Evolutionary conservation across 2,329 filamentous ascomycete species (phyloP), one percentile per base, ranked within the genome.

Genomic region (Trichoderma koningii): DNA sequence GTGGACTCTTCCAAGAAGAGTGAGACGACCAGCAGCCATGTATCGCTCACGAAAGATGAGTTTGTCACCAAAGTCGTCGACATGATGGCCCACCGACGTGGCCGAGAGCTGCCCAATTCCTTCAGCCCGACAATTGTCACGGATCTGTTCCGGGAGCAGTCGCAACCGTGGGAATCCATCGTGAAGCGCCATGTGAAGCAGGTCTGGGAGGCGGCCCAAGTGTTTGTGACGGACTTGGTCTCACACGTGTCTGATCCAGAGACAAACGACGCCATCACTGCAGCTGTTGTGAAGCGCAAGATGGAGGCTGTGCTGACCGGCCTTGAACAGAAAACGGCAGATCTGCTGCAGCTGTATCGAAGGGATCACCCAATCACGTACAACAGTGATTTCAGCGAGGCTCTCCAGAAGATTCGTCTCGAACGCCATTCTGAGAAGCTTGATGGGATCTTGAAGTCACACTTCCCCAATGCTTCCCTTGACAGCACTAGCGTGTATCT

Each of bases 131-230:
- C 85, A 61, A 75, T 89, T 10, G 79, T 90, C 0, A 76, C 77
- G 0, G 82, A 88, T 23, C 72, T 91, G 0, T 90, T 90, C 70
- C 75, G 76, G 21, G 81, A 87, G 52, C 86, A 90, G 65, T 86
- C 81, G 0, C 63, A 69, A 7, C 82, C 81, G 0, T 90, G 86
- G 88, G 72, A 79, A 48, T 34, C 64, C 0, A 78, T 85, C 28
- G 83, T 81, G 0, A 71, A 47, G 15, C 7, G 15, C 0, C 67
- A 70, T 44, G 56, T 73, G 0, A 59, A 66, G 1, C 51, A 30
- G 1, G 65, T 71, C 2, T 69, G 70, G 66, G 44, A 59, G 0
- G 66, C 66, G 3, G 67, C 69, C 9, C 19, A 45, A 4, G 23
- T 65, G 3, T 67, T 70, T 14, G 15, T 64, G 6, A 50, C 26